Base-by-base conservation (phyloP, 257 asterid species). In the Eustoma russellianum region DNA sequence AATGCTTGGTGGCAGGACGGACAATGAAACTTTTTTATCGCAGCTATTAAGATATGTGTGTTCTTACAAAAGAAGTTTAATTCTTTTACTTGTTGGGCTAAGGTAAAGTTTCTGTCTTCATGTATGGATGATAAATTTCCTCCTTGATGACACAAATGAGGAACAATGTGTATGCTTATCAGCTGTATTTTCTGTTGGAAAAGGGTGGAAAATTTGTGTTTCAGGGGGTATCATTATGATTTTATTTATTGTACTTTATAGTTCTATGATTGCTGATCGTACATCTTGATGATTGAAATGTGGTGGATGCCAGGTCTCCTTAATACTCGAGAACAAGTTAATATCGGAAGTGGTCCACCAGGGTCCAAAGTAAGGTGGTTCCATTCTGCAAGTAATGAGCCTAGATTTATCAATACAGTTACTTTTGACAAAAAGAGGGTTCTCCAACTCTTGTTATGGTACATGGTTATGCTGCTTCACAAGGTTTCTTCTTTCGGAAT, bases 381-480 rank as follows among this genome's bases (percentile, higher is more conserved):
- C 57, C 81, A 95, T 6, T 91, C 98, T n/a, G 76, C 57, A 55
- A 87, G 95, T 76, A 61, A 75, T 40, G 96, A 87, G 46, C 76
- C 96, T 14, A 80, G 95, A 78, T 87, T 82, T 65, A 77, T 91
- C 49, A 91, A 91, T 64, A 78, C 98, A 44, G 90, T 91, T 55
- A 84, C 87, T 64, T 87, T 91, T 63, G 90, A 84, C 52, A 62
- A 92, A 82, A 77, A 70, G 95, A 84, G 67, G 96, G 75, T 46
- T 76, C 98, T 50, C 98, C 97, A 33, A 87, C 98, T 57, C 76
- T 91, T 46, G 96, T 91, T 55, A 91, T 91, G 96, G 90, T 91
- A 50, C 98, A 91, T 41, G 98, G 98, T 46, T 91, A 87, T 57
- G 98, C 72, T 58, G 98, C 98, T 65, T 91, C 98, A 14, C 98